Conservation (phyloP, 2,329 filamentous ascomycete species). For the Fusarium sp. region DNA sequence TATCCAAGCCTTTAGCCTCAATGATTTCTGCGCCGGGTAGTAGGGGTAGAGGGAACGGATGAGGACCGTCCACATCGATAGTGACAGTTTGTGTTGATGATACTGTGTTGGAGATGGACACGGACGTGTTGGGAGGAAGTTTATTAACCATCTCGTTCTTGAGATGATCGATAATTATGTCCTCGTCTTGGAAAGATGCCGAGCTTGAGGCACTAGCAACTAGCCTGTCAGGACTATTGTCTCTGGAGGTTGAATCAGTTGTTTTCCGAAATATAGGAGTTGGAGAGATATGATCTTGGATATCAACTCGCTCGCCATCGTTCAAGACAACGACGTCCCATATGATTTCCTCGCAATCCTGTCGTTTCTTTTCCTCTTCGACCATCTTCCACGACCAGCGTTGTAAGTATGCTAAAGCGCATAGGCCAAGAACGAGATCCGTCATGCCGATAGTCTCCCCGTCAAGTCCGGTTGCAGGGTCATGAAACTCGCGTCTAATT, state of each 20-base stretch:
- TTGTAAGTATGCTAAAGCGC: conserved; percentile 72
- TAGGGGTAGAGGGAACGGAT: conserved; percentile 63
- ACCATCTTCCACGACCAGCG: conserved; percentile 64
- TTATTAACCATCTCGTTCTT: conserved; percentile 67
- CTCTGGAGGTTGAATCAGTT: background rate
- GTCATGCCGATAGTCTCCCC: conserved; percentile 71
- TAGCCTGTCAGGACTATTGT: conserved; percentile 3
- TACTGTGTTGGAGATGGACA: conserved; percentile 70
- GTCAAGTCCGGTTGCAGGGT: conserved; percentile 68
- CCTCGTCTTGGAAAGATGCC: conserved; percentile 50
- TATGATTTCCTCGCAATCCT: conserved; percentile 66
- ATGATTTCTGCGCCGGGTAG: conserved; percentile 70
- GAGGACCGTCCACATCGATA: conserved; percentile 69
- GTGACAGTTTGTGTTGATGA: conserved; percentile 73
- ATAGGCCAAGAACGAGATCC: conserved; percentile 71
- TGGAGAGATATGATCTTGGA: conserved; percentile 47
- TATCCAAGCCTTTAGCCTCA: conserved; percentile 58
- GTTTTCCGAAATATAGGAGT: conserved; percentile 11
- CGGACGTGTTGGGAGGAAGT: conserved; percentile 66
- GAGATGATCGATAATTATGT: conserved; percentile 58
- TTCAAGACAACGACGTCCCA: conserved; percentile 76
- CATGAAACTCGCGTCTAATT: conserved; percentile 72
- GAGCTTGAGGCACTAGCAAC: background rate
- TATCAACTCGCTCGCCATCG: conserved; percentile 68
- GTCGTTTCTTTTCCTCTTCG: conserved; percentile 61